Conservation (phyloP, 306 rosid species). For the Malus asiatica region DNA sequence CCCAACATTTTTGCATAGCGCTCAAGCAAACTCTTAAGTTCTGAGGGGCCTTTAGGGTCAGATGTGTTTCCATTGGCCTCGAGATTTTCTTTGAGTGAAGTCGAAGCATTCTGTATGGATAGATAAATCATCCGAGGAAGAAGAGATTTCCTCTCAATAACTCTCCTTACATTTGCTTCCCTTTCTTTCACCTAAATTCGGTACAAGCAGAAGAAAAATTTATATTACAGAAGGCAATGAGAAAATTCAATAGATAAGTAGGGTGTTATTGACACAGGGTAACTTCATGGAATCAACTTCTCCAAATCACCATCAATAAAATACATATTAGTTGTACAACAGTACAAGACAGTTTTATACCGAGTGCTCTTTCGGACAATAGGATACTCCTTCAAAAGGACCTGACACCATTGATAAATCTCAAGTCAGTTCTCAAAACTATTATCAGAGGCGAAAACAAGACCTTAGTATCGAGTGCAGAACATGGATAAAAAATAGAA, state of each 20-base stretch:
- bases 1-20: slow-evolving; percentile 63
- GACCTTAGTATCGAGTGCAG: background rate
- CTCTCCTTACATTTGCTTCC: slow-evolving; percentile 55
- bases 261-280: background rate
- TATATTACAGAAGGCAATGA: background rate
- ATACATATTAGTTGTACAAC: background rate
- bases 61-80: slow-evolving; percentile 58
- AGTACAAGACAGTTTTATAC: slow-evolving; percentile 35
- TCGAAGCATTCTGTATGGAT: slow-evolving; percentile 68
- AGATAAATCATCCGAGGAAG: slow-evolving; percentile 91
- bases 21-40: slow-evolving; percentile 74
- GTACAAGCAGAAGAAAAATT: slow-evolving; percentile 22
- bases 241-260: background rate
- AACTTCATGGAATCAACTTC: background rate
- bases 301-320: background rate
- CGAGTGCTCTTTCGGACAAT: slow-evolving; percentile 55
- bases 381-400: slow-evolving; percentile 75
- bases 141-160: slow-evolving; percentile 75
- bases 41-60: slow-evolving; percentile 45
- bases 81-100: slow-evolving; percentile 58
- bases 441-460: background rate
- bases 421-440: slow-evolving; percentile 3
- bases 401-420: slow-evolving; percentile 41
- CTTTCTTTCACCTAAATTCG: slow-evolving; percentile 48
- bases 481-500: background rate